Evolutionary conservation across 129 eudicot genomes (phyloP), one percentile per base, ranked within the genome.

Genomic region (Helianthus annuus): DNA sequence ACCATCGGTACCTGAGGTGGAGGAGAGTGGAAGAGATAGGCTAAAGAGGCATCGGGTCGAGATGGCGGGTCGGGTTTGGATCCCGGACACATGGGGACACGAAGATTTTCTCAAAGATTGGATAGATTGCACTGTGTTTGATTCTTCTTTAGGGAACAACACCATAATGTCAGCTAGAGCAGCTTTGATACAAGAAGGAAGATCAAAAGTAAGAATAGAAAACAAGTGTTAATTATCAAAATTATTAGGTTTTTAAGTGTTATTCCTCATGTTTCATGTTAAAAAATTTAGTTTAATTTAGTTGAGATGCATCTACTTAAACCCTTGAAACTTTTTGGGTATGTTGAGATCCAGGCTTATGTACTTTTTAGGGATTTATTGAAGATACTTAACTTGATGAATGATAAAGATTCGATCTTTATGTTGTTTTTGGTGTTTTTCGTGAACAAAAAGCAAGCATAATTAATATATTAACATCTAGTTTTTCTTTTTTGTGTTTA

Each of bases 61-160:
- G 46, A 79, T 88, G 68, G 89, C 93, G 71, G 96, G 96, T 61
- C 87, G 86, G 71, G 97, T 91, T 12, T 86, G 91, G 93, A 79
- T 91, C 34, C 97, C 97, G 14, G 97, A 91, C 56, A 74, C 79
- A 73, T 91, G 97, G 97, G 96, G 96, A 0, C 93, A 91, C 34
- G 97, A 91, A 55, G 83, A 72, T 38, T 53, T 82, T 17, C 88
- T 88, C 22, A 91, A 84, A 81, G 96, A 88, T 38, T 91, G 92
- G 90, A 79, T 86, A 44, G 97, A 91, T 36, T 82, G 88, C 68
- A 80, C 71, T 10, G 85, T 78, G 10, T 89, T 86, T 67, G 97
- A 92, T 87, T 73, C 87, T 8, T 79, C 85, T 44, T 49, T 89
- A 55, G 73, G 73, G 49, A 78, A 69, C 78, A 74, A 58, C 36